Evolutionary conservation across 768 basidiomycete genomes (phyloP), one percentile per base, ranked within the genome.

Genomic region (Suillus brevipes): DNA sequence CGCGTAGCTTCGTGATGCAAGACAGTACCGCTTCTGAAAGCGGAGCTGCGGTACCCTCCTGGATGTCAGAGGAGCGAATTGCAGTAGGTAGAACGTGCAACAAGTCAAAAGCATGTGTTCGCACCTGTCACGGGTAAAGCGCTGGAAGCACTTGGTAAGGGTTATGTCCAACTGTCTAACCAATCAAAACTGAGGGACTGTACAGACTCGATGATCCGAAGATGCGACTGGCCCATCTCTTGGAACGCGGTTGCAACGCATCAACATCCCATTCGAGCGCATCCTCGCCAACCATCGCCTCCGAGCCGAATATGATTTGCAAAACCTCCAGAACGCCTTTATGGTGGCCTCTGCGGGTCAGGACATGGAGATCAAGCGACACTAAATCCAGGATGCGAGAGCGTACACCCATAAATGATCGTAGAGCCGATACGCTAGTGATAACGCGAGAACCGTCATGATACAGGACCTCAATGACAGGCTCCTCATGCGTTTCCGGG

Each of bases 41-140:
- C 4, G 96, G 78, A n/a, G 95, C 83, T 13, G 92, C 84, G 1
- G 93, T 91, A 3, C 87, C 80, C 64, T 91, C 89, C 43, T 89
- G 84, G 25, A 90, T 79, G 63, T 88, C 88, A 13, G 81, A 77
- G 0, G 88, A 89, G 37, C 83, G 84, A 52, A 96, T 83, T 25
- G 86, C 85, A 3, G 82, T 76, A 2, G 95, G 91, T 25, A 97
- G 82, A 25, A 92, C 88, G 69, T 92, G 89, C 23, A 99, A 83
- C 23, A 99, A 80, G 73, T 97, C 97, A 69, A 97, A 94, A 97
- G 81, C 81, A 97, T 90, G 66, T 88, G 89, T 76, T 98, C 95
- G 31, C 94, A 85, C 31, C 86, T 87, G 65, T 94, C 91, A 66
- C 89, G 86, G 0, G 92, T 90, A 14, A 97, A 81, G 38, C 90